These are phyloP conservation scores for Tympanopsis confertula DNA, from an alignment of 2,329 filamentous ascomycete genomes.

Conservation along the genomic window DNA sequence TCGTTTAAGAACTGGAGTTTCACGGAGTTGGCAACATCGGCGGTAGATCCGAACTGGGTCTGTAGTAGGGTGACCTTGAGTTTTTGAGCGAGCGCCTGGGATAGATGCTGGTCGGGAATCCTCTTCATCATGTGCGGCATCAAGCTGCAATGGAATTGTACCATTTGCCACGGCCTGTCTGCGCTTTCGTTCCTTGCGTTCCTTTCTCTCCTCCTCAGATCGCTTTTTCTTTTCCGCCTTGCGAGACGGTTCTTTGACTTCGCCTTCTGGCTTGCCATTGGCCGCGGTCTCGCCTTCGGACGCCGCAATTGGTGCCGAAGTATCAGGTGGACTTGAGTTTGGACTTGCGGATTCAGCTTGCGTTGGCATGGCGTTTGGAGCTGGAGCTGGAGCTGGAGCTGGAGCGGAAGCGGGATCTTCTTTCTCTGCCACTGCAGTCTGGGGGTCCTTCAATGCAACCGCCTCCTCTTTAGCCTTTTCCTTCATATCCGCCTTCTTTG, in stretches of 20 bases:
- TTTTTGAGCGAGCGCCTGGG: slow-evolving; percentile 25
- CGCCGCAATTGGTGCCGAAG: slow-evolving; percentile 11
- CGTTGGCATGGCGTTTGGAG: slow-evolving; percentile 4
- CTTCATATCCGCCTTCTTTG: slow-evolving; percentile 48
- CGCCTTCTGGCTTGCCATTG: slow-evolving; percentile 8
- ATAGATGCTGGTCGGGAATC: slow-evolving; percentile 21
- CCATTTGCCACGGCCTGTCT: slow-evolving; percentile 80
- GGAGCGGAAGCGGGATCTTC: slow-evolving; percentile 15
- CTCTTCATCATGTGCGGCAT: slow-evolving; percentile 55
- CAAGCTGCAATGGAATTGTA: slow-evolving; percentile 71
- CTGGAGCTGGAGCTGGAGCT: slow-evolving; percentile 8
- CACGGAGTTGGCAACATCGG: slow-evolving; percentile 83
- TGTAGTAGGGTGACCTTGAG: slow-evolving; percentile 66
- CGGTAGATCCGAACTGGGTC: slow-evolving; percentile 89
- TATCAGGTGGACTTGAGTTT: slow-evolving; percentile 6
- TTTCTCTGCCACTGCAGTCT: slow-evolving; percentile 46
- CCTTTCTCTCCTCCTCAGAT: slow-evolving; percentile 84
- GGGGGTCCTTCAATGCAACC: slow-evolving; percentile 58
- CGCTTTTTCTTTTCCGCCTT: slow-evolving; percentile 96
- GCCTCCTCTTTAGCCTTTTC: slow-evolving; percentile 62
- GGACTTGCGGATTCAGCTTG: neutral
- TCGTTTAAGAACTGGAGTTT: slow-evolving; percentile 83
- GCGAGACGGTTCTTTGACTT: slow-evolving; percentile 37
- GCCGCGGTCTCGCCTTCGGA: slow-evolving; percentile 17
- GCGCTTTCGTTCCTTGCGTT: slow-evolving; percentile 79